Percentiles rank a stretch among this genome's conserved stretches.
phyloP scores from a whole-genome alignment of 768 basidiomycete genomes.

The Sarcodon aspratus region DNA sequence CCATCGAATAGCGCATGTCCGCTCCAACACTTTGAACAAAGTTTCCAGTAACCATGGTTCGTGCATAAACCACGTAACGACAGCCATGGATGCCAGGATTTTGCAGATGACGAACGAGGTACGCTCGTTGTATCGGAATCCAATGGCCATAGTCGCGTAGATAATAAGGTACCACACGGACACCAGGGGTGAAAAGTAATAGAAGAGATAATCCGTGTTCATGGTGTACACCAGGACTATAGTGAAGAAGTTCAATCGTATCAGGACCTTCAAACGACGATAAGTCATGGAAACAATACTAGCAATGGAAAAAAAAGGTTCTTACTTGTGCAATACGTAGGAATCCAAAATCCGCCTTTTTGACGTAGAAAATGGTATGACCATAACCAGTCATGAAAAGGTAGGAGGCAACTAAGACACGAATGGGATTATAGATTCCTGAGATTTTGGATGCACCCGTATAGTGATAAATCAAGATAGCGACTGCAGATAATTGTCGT shows the following conservation, averaged over 20 bases:
- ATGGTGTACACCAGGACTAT: constrained; percentile 78
- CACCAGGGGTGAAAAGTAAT: constrained; percentile 86
- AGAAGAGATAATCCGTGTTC: constrained; percentile 86
- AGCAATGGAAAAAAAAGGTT: constrained; percentile 1
- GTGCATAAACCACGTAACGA: constrained; percentile 57
- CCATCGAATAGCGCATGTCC: constrained; percentile 71
- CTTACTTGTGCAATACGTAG: constrained; percentile 60
- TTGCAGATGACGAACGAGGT: constrained; percentile 59
- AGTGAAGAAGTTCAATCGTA: constrained; percentile 78
- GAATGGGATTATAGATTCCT: constrained; percentile 88
- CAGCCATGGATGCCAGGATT: constrained; percentile 48
- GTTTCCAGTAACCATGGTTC: constrained; percentile 49
- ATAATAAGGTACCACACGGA: constrained; percentile 87
- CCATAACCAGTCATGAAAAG: constrained; percentile 93
- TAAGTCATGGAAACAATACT: constrained; percentile 3
- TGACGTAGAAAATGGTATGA: constrained; percentile 80
- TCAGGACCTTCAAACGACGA: constrained; percentile 39
- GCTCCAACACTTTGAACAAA: constrained; percentile 51
- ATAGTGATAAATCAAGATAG: constrained; percentile 89
- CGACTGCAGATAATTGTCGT: constrained; percentile 34
- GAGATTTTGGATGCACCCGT: constrained; percentile 81
- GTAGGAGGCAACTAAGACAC: constrained; percentile 81
- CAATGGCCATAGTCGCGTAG: constrained; percentile 67
- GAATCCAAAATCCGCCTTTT: constrained; percentile 82
- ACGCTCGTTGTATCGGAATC: constrained; percentile 63